Base-by-base conservation (phyloP, 345 rosid species). In the Ricinus communis region DNA sequence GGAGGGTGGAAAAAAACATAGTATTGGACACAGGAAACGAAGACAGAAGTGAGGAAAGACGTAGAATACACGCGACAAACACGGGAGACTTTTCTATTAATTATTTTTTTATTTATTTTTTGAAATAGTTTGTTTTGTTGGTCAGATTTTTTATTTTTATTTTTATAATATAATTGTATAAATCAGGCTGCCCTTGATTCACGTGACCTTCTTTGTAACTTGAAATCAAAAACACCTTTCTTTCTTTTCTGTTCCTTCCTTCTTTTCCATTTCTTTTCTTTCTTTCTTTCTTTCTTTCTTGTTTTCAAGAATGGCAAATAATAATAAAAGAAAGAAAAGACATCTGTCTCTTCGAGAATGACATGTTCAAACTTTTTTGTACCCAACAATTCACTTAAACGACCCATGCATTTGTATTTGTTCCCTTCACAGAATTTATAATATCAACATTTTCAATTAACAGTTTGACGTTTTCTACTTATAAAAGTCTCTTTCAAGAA, bases 11-110 rank as follows among this genome's bases (percentile, higher is more conserved):
- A 53, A 38, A 54, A 40, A 58, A 64, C 68, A 57, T 13, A 41
- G 72, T 28, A 45, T 11, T 27, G 27, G 38, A 69, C 30, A 12
- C 62, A 18, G 5, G 19, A 52, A 69, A 22, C 51, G 59, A 52
- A n/a, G 43, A 53, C 15, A n/a, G 64, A 62, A 62, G 33, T 22
- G 31, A 56, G 19, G 22, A 36, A 45, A 36, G 31, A 76, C 74
- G 74, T 78, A 51, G 64, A 67, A 55, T 38, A 46, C 77, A 78
- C 75, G 84, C 84, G 81, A 76, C 73, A 65, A 76, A 71, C 76
- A 69, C 81, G 79, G 70, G 81, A 16, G 78, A 55, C 59, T 47
- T 56, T 43, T 49, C 41, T 16, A 15, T 43, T n/a, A n/a, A 9
- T 33, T 27, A 41, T 25, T 43, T 43, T 33, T 43, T 43, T 43